Base-by-base conservation (phyloP, 2,329 filamentous ascomycete species). In the Rhynchosporium secalis region DNA sequence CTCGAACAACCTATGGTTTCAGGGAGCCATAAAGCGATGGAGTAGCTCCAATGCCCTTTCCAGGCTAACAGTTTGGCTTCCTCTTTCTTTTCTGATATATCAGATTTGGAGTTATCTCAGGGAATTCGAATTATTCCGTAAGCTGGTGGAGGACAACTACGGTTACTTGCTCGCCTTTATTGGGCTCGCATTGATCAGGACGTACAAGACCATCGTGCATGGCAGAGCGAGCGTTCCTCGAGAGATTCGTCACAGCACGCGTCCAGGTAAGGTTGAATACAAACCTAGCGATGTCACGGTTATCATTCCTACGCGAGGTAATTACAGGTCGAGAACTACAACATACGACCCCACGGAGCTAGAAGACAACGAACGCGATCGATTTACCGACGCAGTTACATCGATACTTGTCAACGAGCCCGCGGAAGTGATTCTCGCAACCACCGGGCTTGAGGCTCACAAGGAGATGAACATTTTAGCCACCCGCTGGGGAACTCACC, bases 321-420 rank as follows among this genome's bases (percentile, higher is more conserved):
- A 40, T 13, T 49, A 48, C n/a, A 36, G 33, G 33, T 36, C 9
- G 2, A 36, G 9, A 40, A 8, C n/a, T 38, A 28, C 12, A 40
- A 1, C 10, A 41, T 20, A 41, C 26, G n/a, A n/a, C 43, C n/a
- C n/a, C 43, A 46, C 9, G 5, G 4, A 3, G 31, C 4, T 33
- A 20, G 33, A 54, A 15, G 2, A 20, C 7, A 29, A 28, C n/a
- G 12, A 58, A 2, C 7, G 26, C 20, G 36, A 5, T 4, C 10
- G 31, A 41, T 54, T 54, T 20, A 20, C 41, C n/a, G 40, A 40
- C 3, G 7, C 43, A 13, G 20, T 58, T 28, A 13, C 1, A 4
- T 41, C 31, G 8, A 49, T 58, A 49, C 45, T 58, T 8, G 45
- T 13, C 3, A 49, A 58, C 31, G 12, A 58, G 4, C 56, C 56